phyloP scores from a whole-genome alignment of 2,329 filamentous ascomycete genomes.

The Monascus ruber region DNA sequence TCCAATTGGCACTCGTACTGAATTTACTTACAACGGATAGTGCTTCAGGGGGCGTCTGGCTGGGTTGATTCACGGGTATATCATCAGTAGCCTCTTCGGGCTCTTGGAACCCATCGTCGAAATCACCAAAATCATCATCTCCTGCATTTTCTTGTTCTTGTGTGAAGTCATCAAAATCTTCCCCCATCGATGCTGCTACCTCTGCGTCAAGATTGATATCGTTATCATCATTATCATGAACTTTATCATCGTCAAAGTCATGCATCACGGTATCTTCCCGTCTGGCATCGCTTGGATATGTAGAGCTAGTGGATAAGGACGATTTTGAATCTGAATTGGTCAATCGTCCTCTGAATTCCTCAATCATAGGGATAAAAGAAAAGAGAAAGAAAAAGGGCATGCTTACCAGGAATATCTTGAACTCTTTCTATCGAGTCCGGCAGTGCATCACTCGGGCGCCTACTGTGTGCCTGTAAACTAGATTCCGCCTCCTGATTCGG shows the following conservation, averaged over 20 bases:
- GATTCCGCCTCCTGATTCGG: slow-evolving; percentile 23
- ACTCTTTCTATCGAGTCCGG: slow-evolving; percentile 33
- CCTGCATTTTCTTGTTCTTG: slow-evolving; percentile 40
- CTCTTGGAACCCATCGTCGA: slow-evolving; percentile 55
- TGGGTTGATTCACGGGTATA: slow-evolving; percentile 9
- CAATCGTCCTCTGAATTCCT: slow-evolving; percentile 43
- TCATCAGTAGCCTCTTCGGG: slow-evolving; percentile 19
- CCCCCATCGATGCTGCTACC: slow-evolving; percentile 52
- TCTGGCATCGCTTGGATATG: slow-evolving; percentile 29
- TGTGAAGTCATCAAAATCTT: slow-evolving; percentile 42
- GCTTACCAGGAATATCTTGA: slow-evolving; percentile 47
- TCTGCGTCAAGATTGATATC: slow-evolving; percentile 15
- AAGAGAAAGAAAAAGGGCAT: slow-evolving; percentile 14
- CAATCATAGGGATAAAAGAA: slow-evolving; percentile 18
- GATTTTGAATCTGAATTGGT: slow-evolving; percentile 51
- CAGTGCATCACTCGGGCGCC: slow-evolving; percentile 30
- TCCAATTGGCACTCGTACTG: slow-evolving; percentile 2
- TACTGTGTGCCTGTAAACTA: slow-evolving; percentile 27
- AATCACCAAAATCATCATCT: slow-evolving; percentile 52
- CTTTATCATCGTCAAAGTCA: slow-evolving; percentile 48
- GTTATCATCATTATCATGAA: slow-evolving; percentile 42
- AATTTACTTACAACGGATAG: slow-evolving; percentile 35
- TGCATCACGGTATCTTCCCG: slow-evolving; percentile 18
- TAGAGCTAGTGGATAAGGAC: slow-evolving; percentile 39
- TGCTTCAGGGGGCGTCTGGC: slow-evolving; percentile 12